Evolutionary conservation across 2,329 filamentous ascomycete species (phyloP), one percentile per base, ranked within the genome.

Genomic region (Sporothrix mexicana): DNA sequence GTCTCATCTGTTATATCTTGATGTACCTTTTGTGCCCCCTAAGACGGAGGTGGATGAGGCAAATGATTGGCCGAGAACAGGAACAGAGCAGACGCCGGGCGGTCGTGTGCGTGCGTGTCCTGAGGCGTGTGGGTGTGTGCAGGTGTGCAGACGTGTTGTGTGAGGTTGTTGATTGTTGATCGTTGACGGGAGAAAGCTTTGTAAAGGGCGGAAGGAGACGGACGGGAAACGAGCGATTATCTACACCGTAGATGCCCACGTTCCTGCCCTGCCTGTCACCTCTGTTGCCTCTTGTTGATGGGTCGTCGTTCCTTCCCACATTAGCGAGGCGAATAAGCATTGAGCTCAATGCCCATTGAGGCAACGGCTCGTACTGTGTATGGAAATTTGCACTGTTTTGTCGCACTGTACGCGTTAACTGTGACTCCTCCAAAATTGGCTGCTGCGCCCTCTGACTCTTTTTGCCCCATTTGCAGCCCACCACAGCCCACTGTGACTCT

Each of bases 261-360:
- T 36, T 67, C 64, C 64, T 67, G 20, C 64, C 45, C 45, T 41
- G 53, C 13, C n/a, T 10, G 55, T 41, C 47, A 20, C 23, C n/a
- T 41, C 20, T 20, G 53, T 36, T n/a, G 68, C 45, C 12, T 49
- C 25, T 49, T 36, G 30, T 70, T 47, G 55, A 30, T 57, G 68
- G 30, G 53, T 59, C 41, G 53, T 61, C 68, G 68, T 49, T 51
- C 57, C 69, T 62, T 70, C 55, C 45, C 30, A 49, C 30, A 36
- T 70, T 64, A 70, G 69, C 69, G 69, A 70, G 69, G 41, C 69
- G 69, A 70, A 70, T 70, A 55, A 61, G 41, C 53, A 23, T 30
- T 4, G 51, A 47, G 6, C 30, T 13, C n/a, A 17, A n/a, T 13
- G 30, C 53, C 68, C 12, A 59, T 57, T 69, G 59, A 69, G 67